Conservation (phyloP, 2,329 filamentous ascomycete genomes). For the Knufia petricola region DNA sequence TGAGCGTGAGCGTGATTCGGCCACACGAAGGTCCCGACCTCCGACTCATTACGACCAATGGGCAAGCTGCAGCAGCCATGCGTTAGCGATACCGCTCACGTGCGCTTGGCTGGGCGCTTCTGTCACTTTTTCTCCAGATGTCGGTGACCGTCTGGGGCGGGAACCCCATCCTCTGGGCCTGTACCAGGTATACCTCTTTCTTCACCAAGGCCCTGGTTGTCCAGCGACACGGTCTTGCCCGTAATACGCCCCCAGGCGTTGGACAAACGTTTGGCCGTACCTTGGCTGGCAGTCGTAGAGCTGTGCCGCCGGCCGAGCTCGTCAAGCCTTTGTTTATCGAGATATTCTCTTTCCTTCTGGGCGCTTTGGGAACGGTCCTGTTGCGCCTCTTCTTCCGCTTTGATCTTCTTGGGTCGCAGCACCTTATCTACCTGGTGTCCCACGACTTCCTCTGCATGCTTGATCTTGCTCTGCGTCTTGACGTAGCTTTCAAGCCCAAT, state of each 20-base stretch:
- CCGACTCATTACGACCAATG: no score
- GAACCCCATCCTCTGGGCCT: constrained; percentile 24
- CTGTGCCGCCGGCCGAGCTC: constrained; percentile 1
- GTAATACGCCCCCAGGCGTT: not conserved
- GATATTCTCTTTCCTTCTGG: constrained; percentile 48
- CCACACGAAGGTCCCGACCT: no score
- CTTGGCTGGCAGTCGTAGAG: not conserved
- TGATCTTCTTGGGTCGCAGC: constrained; percentile 50
- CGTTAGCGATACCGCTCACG: not conserved
- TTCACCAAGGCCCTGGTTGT: constrained; percentile 4
- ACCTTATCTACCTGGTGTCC: constrained; percentile 49
- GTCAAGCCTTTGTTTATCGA: constrained; percentile 21
- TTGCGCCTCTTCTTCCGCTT: constrained; percentile 36
- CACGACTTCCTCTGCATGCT: constrained; percentile 43
- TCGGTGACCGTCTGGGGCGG: constrained; percentile 22
- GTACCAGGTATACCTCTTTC: constrained; percentile 17
- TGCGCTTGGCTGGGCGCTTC: not conserved
- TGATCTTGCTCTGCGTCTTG: constrained; percentile 57
- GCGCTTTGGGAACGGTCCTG: constrained; percentile 52
- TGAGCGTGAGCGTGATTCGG: no score
- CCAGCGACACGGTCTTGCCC: not conserved
- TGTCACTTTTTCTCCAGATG: constrained; percentile 9
- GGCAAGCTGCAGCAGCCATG: not conserved
- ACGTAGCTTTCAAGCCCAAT: constrained; percentile 74
- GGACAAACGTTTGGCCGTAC: not conserved